These are phyloP conservation scores for Saccharomycopsis babjevae DNA, from an alignment of 805 yeast species.

Conservation along the genomic window DNA sequence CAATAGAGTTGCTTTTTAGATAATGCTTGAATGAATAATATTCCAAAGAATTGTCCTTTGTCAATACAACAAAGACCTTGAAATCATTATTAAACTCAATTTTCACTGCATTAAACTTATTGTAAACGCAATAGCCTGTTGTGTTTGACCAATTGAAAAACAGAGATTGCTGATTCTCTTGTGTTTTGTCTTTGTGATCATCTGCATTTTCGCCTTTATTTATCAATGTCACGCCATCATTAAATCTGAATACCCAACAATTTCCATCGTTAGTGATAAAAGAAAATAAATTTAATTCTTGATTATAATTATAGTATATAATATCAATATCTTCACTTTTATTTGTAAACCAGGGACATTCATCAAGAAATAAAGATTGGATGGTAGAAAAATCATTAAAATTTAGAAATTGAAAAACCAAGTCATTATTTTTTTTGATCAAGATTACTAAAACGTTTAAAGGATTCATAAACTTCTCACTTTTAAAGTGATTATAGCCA, in stretches of 20 bases:
- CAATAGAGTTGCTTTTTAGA: not conserved
- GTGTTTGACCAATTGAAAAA: conserved; percentile 1
- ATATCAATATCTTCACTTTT: not conserved
- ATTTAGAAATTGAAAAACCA: not conserved
- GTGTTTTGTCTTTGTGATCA: not conserved
- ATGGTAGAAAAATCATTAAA: not conserved
- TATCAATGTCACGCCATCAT: not conserved
- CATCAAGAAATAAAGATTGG: conserved; percentile 12
- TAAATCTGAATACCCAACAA: conserved; percentile 16
- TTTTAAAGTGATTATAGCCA: conserved; percentile 19
- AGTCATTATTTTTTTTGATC: not conserved
- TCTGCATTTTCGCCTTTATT: not conserved
- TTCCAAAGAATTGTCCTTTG: conserved; percentile 8
- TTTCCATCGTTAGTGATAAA: conserved; percentile 15
- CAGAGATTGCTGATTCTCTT: not conserved
- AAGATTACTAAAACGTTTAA: not conserved
- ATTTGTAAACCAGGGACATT: conserved; percentile 12
- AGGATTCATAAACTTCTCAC: not conserved
- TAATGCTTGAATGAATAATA: conserved; percentile 9
- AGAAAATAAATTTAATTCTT: conserved; percentile 4
- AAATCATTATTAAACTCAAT: conserved; percentile 12
- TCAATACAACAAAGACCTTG: conserved; percentile 8
- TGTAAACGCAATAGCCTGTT: conserved; percentile 14
- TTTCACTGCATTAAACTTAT: conserved; percentile 6
- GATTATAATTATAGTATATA: conserved; percentile 4